Evolutionary conservation across 2,329 filamentous ascomycete genomes (phyloP), one percentile per base, ranked within the genome.

Genomic region (Penicillium fuscoglaucum): DNA sequence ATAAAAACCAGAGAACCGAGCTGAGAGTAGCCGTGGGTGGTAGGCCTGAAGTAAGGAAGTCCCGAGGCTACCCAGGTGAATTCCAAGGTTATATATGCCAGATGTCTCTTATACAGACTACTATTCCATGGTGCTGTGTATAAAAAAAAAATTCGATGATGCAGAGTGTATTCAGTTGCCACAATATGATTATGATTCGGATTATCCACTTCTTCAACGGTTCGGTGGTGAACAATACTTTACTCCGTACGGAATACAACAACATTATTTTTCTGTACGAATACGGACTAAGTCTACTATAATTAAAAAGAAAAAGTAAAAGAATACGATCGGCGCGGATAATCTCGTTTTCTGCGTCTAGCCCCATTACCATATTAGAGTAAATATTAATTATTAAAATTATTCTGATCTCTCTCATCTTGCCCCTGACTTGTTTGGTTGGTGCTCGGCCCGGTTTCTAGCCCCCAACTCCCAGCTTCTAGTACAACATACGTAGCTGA

Each of bases 81-180:
- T 44, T 28, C 43, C 43, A 45, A 45, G 26, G 43, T 28, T 45
- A n/a, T n/a, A 26, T 10, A 9, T 41, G 21, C 5, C 12, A 33
- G 31, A 15, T 33, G 10, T 33, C 39, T 40, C n/a, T 40, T 15
- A 24, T 8, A 26, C 15, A 21, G 21, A 44, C 15, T 17, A 45
- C 8, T 17, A 26, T 44, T 44, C 41, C 41, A 44, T n/a, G 1
- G 15, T 44, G 4, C 24, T 28, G 7, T 6, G 43, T 29, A 28
- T 29, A 12, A 28, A n/a, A 45, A n/a, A 7, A 12, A 26, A 12
- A 44, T 12, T 29, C 43, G 31, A 59, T 59, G 56, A 61, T 61
- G 57, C 44, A 57, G 24, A 15, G 12, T 51, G 57, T 57, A 50
- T 52, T 61, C 59, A 59, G 50, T 61, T 57, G 59, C 59, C 59